Evolutionary conservation across 2,329 filamentous ascomycete species (phyloP), one percentile per base, ranked within the genome.

Genomic region (Aureobasidium subglaciale): DNA sequence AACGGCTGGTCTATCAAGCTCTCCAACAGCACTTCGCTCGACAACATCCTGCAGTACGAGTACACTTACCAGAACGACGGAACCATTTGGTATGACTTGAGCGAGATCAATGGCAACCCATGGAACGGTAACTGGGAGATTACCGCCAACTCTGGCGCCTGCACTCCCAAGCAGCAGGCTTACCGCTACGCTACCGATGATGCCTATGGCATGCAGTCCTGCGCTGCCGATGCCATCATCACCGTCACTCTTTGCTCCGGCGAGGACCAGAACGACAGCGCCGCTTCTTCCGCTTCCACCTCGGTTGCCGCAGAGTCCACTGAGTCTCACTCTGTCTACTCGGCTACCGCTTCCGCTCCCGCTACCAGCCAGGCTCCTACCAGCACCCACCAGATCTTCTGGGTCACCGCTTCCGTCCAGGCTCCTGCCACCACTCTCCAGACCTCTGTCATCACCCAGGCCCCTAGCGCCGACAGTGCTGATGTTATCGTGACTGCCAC

Each of bases 1-100:
- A 59, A 64, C 41, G 69, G 69, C 32, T 71, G 69, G 69, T 68
- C 68, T 16, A 67, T 71, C 64, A 71, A 71, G 68, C 65, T 71
- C 35, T 67, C 67, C 60, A 65, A 68, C 61, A 57, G 18, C 30
- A 24, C 34, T 45, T 57, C 49, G 58, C 61, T 38, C 54, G 61
- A 57, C 53, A 63, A 67, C 62, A 64, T 69, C 59, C 61, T 70
- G 50, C 69, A 71, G 58, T 70, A 68, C 58, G 69, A 71, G 63
- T 71, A 71, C 61, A 70, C 69, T 41, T 68, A 61, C 61, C 67
- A 68, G 55, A 61, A 65, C 54, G 66, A 68, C 50, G 63, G 62
- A 56, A 68, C 59, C 49, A 67, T 71, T 61, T 71, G 69, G 69
- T 70, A 67, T 60, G 69, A 71, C 61, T 57, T 70, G 59, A 69